Evolutionary conservation across 257 asterid genomes (phyloP).

Genomic region (Solanum habrochaites): DNA sequence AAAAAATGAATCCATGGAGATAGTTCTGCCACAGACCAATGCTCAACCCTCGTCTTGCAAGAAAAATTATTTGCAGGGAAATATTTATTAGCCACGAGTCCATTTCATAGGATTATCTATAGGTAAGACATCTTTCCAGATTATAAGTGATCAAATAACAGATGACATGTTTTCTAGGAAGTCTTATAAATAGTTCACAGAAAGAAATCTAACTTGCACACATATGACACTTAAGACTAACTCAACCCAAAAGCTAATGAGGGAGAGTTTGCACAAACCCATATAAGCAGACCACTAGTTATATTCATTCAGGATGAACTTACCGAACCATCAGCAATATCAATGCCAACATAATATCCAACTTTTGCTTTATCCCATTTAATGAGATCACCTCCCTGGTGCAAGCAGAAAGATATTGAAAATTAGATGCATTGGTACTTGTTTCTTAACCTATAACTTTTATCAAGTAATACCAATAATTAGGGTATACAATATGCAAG

Average conservation of each 20-base stretch:
- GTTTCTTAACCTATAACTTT: background rate
- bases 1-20: background rate
- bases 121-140: background rate
- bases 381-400: slow-evolving; percentile 93
- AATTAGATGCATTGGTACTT: background rate
- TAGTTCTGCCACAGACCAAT: background rate
- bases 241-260: background rate
- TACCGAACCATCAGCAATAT: slow-evolving; percentile 97
- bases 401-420: slow-evolving; percentile 4
- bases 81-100: background rate
- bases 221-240: background rate
- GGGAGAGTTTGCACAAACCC: background rate
- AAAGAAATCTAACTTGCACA: background rate
- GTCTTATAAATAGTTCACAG: background rate
- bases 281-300: background rate
- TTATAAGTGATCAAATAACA: background rate
- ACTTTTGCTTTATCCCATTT: slow-evolving; percentile 98
- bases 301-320: background rate
- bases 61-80: background rate
- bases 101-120: background rate
- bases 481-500: background rate
- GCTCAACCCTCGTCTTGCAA: background rate
- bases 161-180: background rate
- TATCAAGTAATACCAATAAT: background rate
- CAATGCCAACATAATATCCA: slow-evolving; percentile 87